Percentiles rank a stretch among this genome's conserved stretches.
phyloP scores from a whole-genome alignment of 495 filamentous ascomycete species.

The Penicillium turbatum region DNA sequence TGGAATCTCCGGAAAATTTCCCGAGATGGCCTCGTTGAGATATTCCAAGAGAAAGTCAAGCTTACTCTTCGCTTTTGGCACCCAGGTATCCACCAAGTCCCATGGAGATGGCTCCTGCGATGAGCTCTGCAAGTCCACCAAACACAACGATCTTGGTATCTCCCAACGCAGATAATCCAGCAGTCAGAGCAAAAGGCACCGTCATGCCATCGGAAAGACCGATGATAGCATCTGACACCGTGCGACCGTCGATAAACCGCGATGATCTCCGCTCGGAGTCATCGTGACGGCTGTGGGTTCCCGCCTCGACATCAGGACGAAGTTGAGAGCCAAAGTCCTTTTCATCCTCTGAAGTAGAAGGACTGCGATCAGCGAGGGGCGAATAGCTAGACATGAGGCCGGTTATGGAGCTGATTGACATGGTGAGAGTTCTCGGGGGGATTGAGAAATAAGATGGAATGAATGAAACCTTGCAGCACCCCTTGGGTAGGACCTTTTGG shows the following conservation, averaged over 20 bases:
- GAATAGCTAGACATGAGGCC: slow-evolving; percentile 39
- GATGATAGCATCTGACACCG: slow-evolving; percentile 57
- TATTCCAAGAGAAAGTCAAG: neutral
- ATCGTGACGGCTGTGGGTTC: slow-evolving; percentile 12
- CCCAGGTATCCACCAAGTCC: slow-evolving; percentile 60
- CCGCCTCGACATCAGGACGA: slow-evolving; percentile 21
- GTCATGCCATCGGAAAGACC: slow-evolving; percentile 59
- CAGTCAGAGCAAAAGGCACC: slow-evolving; percentile 57
- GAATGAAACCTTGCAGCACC: slow-evolving; percentile 3
- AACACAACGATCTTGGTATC: slow-evolving; percentile 55
- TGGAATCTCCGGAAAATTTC: neutral
- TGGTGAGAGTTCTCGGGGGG: slow-evolving; percentile 8
- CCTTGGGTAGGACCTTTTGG: slow-evolving; percentile 6
- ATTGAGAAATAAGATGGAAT: neutral
- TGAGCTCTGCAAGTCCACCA: slow-evolving; percentile 54
- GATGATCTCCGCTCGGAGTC: slow-evolving; percentile 12
- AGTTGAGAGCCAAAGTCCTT: slow-evolving; percentile 27
- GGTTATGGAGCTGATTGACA: slow-evolving; percentile 38
- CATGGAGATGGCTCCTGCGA: slow-evolving; percentile 58
- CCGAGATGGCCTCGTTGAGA: no score
- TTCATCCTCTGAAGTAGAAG: slow-evolving; percentile 31
- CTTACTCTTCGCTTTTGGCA: slow-evolving; percentile 64
- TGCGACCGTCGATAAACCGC: slow-evolving; percentile 42
- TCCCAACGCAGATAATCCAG: slow-evolving; percentile 50
- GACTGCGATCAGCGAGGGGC: slow-evolving; percentile 28